These are phyloP conservation scores for Carex cristatella DNA, from an alignment of 176 grass and related monocot genomes.

Conservation along the genomic window DNA sequence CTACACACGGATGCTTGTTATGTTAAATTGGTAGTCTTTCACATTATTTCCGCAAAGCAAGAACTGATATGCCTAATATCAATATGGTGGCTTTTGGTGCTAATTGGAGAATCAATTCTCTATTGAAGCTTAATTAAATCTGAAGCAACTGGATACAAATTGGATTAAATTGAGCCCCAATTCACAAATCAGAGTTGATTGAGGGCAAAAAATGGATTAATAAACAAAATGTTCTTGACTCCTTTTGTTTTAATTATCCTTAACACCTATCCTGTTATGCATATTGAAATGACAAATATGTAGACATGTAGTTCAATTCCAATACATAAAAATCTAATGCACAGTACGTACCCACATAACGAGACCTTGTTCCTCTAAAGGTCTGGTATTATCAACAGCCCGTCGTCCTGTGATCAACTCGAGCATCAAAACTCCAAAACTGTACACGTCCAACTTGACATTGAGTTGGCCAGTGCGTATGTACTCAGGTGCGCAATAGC, in stretches of 20 bases:
- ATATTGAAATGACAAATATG: background rate
- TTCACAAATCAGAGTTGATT: background rate
- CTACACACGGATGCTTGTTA: background rate
- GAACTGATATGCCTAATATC: background rate
- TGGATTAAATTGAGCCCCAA: background rate
- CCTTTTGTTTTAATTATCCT: slow-evolving; percentile 7
- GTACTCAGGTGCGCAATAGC: slow-evolving; percentile 89
- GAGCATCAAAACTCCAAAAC: slow-evolving; percentile 78
- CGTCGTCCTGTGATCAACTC: slow-evolving; percentile 77
- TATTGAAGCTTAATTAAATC: background rate
- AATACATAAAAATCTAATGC: background rate
- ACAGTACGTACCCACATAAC: slow-evolving; percentile 59
- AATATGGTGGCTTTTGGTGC: background rate
- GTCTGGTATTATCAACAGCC: slow-evolving; percentile 55
- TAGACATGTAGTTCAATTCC: background rate
- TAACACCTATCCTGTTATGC: background rate
- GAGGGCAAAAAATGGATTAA: background rate
- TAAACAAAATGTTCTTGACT: slow-evolving; percentile 1
- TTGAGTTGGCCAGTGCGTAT: slow-evolving; percentile 52
- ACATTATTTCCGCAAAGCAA: background rate
- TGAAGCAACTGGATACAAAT: background rate
- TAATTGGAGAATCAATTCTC: background rate
- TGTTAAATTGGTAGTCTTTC: background rate
- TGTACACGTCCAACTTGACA: slow-evolving; percentile 78
- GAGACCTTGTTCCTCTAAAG: slow-evolving; percentile 54